Evolutionary conservation across 805 yeast species (phyloP).

Genomic region (Cyberlindnera nakhonratchasimensis): DNA sequence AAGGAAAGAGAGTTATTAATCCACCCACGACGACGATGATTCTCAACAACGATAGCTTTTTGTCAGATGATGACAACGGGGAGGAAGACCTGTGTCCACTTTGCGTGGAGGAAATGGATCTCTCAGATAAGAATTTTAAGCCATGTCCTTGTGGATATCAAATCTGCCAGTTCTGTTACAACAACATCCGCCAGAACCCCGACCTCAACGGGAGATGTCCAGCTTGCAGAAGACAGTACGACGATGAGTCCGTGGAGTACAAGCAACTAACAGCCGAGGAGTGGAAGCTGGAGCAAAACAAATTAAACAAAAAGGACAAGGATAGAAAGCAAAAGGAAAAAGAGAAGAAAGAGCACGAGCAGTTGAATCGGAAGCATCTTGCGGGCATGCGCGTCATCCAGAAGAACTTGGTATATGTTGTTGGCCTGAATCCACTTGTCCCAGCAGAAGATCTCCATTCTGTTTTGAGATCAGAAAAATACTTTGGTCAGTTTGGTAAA

Average conservation of each 20-base stretch:
- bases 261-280: slow-evolving; percentile 83
- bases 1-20: too few species aligned
- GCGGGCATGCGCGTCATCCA: slow-evolving; percentile 99
- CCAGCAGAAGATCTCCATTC: slow-evolving; percentile 81
- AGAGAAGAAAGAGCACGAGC: slow-evolving; percentile 87
- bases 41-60: slow-evolving; percentile 47
- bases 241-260: slow-evolving; percentile 90
- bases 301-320: slow-evolving; percentile 75
- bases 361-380: slow-evolving; percentile 75
- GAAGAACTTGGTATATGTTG: slow-evolving; percentile 93
- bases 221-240: slow-evolving; percentile 92
- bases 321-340: slow-evolving; percentile 84
- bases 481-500: slow-evolving; percentile 98
- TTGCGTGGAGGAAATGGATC: slow-evolving; percentile 97
- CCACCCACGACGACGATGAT: too few species aligned
- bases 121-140: slow-evolving; percentile 90
- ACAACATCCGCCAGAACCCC: slow-evolving; percentile 92
- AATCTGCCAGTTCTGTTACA: slow-evolving; percentile 96
- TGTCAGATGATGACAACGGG: slow-evolving; percentile 63
- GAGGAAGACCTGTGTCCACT: slow-evolving; percentile 86
- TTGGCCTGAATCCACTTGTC: slow-evolving; percentile 82
- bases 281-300: slow-evolving; percentile 70
- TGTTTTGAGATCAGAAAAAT: slow-evolving; percentile 81
- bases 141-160: slow-evolving; percentile 99
- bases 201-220: slow-evolving; percentile 96